Base-by-base conservation (phyloP, 2,329 filamentous ascomycete genomes). In the Claviceps maximensis region DNA sequence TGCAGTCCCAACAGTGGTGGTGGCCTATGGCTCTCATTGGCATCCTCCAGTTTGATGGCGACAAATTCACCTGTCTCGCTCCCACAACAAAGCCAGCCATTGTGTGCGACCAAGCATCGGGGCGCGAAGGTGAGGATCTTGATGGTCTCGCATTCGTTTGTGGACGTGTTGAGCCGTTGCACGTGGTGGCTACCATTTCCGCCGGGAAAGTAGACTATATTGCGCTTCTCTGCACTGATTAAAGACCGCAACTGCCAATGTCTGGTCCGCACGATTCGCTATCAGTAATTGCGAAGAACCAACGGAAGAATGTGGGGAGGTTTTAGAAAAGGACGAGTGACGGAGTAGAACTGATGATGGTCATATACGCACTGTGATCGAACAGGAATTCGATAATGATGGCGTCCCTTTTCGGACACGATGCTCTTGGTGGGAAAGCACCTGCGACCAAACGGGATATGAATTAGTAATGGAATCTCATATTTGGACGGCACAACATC, bases 231-330 rank as follows among this genome's bases (percentile, higher is more conserved):
- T 27, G 84, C 85, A 67, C 87, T 91, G 65, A 97, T 86, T 60
- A 95, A 83, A 60, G 94, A 91, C 53, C 91, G 87, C 47, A 98
- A 76, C 71, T 93, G 87, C 83, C 86, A 90, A 70, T 93, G 87
- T 59, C 86, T 90, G 13, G 21, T 29, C 62, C 10, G 47, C 15
- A 51, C n/a, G 42, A 45, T 31, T 7, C 17, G 41, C 50, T 12
- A 40, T 50, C 29, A 55, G 53, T 42, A 33, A 15, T 31, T 42
- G 21, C 36, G 42, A 42, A 15, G 21, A 44, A 21, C 13, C 38
- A n/a, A 7, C 4, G n/a, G 25, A 27, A 36, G 40, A 27, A 1
- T 33, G 2, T 2, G 36, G 25, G 13, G 31, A 29, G 2, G n/a
- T 25, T 10, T 19, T 27, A 47, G 44, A 8, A n/a, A 40, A 33